Evolutionary conservation across 345 rosid species (phyloP).

Genomic region (Raphanus sativus): DNA sequence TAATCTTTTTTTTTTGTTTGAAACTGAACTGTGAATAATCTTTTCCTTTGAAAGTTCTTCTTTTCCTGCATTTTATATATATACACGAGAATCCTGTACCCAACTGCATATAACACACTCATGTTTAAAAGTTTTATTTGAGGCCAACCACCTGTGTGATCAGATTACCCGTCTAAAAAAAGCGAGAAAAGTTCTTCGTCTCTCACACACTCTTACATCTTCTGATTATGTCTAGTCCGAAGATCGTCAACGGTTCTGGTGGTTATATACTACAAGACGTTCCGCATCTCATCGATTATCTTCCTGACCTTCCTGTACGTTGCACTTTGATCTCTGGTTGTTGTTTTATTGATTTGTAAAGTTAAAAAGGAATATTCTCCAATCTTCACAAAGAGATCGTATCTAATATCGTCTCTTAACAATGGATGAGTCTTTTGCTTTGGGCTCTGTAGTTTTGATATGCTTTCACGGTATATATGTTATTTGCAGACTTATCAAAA

Average conservation of each 20-base stretch:
- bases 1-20: neutral
- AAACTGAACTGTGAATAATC: neutral
- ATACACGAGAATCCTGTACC: neutral
- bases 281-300: conserved; percentile 83
- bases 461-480: conserved; percentile 13
- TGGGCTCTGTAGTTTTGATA: conserved; percentile 2
- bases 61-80: neutral
- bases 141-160: neutral
- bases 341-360: neutral
- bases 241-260: conserved; percentile 58
- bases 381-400: neutral
- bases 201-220: neutral
- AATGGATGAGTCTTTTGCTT: conserved; percentile 18
- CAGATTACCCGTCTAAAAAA: neutral
- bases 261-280: conserved; percentile 91
- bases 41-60: neutral
- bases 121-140: neutral
- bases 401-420: neutral
- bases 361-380: neutral
- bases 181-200: neutral
- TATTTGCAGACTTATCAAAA: conserved; percentile 64
- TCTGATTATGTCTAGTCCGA: conserved; percentile 40
- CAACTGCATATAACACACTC: neutral
- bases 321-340: neutral
- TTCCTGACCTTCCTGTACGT: conserved; percentile 72